phyloP scores from a whole-genome alignment of 2,329 filamentous ascomycete genomes.

The Byssochlamys sp. region DNA sequence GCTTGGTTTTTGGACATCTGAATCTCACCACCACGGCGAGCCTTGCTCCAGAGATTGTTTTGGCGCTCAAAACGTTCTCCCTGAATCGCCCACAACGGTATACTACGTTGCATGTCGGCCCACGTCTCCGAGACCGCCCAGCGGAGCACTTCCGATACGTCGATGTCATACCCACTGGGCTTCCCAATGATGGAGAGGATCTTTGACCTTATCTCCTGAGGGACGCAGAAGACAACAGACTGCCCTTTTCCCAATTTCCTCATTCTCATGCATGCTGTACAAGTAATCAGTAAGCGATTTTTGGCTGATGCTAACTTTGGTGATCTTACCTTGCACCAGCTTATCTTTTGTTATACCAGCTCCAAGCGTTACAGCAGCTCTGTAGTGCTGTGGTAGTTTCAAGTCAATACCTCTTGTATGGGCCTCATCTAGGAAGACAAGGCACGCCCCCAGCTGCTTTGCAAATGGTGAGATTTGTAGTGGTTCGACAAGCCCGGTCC shows the following conservation, averaged over 20 bases:
- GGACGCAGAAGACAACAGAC: slow-evolving; percentile 52
- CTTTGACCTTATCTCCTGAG: slow-evolving; percentile 49
- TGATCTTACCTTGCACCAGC: slow-evolving; percentile 52
- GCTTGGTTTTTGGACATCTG: background rate
- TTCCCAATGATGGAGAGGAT: slow-evolving; percentile 29
- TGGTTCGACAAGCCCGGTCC: slow-evolving; percentile 14
- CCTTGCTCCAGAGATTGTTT: too few relatives aligned
- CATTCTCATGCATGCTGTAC: slow-evolving; percentile 60
- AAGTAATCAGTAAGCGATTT: background rate
- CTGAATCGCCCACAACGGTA: slow-evolving; percentile 54
- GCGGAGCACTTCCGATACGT: slow-evolving; percentile 46
- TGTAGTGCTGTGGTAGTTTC: slow-evolving; percentile 47
- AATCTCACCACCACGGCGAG: background rate
- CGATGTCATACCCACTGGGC: slow-evolving; percentile 22
- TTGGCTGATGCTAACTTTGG: background rate
- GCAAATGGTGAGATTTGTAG: slow-evolving; percentile 52
- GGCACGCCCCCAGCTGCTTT: slow-evolving; percentile 47
- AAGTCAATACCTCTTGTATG: slow-evolving; percentile 64
- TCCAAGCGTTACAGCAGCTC: slow-evolving; percentile 60
- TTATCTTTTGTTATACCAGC: slow-evolving; percentile 57
- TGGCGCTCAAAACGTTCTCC: slow-evolving; percentile 44
- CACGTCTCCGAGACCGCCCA: slow-evolving; percentile 55
- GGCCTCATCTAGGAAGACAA: slow-evolving; percentile 60
- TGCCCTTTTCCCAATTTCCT: slow-evolving; percentile 58
- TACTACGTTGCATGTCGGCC: slow-evolving; percentile 38